A percentile compares a stretch with the other conserved stretches of the same genome.
These are phyloP conservation scores for Xanthoparmelia taractica DNA, from an alignment of 495 filamentous ascomycete species.

Conservation along the genomic window DNA sequence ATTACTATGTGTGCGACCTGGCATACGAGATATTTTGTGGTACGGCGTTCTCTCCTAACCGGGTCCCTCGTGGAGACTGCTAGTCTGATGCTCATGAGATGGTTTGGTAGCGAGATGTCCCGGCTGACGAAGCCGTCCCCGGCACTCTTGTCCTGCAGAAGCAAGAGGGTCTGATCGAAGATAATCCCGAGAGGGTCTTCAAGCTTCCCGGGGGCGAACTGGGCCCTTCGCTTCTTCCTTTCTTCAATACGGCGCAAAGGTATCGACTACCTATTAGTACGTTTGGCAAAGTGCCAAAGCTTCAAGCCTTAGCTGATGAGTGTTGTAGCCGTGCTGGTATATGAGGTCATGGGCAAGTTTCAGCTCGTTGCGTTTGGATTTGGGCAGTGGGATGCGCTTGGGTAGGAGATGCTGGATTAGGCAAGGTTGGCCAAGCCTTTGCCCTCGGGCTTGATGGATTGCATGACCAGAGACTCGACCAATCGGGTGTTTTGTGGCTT, in stretches of 20 bases:
- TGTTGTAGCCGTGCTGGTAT: not conserved
- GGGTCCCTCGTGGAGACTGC: not conserved
- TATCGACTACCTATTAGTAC: not conserved
- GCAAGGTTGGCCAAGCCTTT: not conserved
- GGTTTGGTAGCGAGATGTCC: not conserved
- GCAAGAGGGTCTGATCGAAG: not conserved
- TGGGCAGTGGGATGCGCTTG: not conserved
- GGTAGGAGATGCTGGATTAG: not conserved
- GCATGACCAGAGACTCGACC: not conserved
- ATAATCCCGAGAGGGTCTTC: not conserved
- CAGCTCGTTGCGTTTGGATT: not conserved
- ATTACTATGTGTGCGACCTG: not conserved
- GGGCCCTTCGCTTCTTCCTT: not conserved
- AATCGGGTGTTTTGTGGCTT: not conserved
- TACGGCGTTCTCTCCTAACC: not conserved
- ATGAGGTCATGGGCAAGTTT: not conserved
- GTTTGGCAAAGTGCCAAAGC: not conserved
- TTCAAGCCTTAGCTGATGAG: not conserved
- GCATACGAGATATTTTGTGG: not conserved
- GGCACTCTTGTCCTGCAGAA: not conserved
- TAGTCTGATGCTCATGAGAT: not conserved
- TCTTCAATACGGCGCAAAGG: not conserved
- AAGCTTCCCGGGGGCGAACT: not conserved
- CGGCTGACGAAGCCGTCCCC: not conserved
- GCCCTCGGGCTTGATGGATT: not conserved